Percentiles rank a stretch among this genome's conserved stretches.
Conservation (phyloP, 208 protist genomes). For the Acanthamoeba castellanii region DNA sequence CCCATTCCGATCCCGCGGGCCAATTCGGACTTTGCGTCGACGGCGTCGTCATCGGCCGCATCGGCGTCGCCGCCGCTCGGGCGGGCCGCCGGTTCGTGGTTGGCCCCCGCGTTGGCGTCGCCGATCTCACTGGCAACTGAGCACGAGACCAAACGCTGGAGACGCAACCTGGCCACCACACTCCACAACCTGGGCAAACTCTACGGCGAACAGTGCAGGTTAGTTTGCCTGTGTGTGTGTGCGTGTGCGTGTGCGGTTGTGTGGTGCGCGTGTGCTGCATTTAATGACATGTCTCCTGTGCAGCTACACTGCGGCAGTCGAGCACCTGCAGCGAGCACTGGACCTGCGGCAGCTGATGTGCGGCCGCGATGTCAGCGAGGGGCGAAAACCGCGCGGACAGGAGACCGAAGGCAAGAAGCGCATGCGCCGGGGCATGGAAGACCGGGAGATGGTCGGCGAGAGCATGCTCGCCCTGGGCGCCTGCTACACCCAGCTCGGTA, state of each 20-base stretch:
- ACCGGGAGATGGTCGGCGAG: conserved; percentile 38
- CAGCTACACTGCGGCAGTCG: neutral
- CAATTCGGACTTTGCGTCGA: neutral
- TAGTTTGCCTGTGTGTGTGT: neutral
- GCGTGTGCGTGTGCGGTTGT: neutral
- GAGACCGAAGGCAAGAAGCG: conserved; percentile 8
- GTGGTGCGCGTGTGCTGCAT: neutral
- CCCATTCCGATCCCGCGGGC: neutral
- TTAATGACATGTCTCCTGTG: neutral
- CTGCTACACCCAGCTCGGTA: conserved; percentile 55
- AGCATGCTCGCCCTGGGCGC: conserved; percentile 33
- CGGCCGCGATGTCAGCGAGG: neutral
- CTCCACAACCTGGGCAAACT: conserved; percentile 55
- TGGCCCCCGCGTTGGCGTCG: neutral
- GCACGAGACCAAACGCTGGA: neutral
- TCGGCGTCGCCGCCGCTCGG: neutral
- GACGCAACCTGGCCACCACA: neutral
- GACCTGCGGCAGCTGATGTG: neutral
- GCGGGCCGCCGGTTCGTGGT: neutral
- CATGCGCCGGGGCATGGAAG: neutral
- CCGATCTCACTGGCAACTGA: neutral
- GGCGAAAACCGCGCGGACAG: neutral
- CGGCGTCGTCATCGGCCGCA: too few relatives aligned
- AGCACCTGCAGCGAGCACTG: neutral
- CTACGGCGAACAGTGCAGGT: conserved; percentile 63